Evolutionary conservation across 441 rosid genomes (phyloP), one percentile per base, ranked within the genome.

Genomic region (Breynia disticha): DNA sequence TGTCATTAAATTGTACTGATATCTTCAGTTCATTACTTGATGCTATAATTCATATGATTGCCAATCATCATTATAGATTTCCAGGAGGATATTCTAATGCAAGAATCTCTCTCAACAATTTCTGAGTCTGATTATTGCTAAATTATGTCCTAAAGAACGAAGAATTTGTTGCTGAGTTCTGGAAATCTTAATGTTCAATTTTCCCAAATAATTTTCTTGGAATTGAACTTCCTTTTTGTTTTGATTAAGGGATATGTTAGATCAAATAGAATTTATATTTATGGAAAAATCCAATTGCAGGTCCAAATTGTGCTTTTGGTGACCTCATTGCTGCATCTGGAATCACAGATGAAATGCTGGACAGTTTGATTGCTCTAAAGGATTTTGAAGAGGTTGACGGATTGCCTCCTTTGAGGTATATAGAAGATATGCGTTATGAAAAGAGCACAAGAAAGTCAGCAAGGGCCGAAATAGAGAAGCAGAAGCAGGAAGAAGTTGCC

Each of bases 301-400:
- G 97, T 67, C 89, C 94, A 44, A 79, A 79, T 72, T 77, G 91
- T 52, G 94, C 95, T 35, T 91, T 91, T 67, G 98, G 98, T 39
- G 98, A 91, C 73, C 89, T 91, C 47, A 77, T 91, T 57, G 76
- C 90, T 4, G 82, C 84, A 62, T 91, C 97, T 8, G 97, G 98
- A 55, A 86, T 91, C 52, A 82, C 98, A 4, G 95, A 91, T 59
- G 84, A 67, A 46, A 88, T 91, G 98, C 73, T 91, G 37, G 95
- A 91, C 55, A 86, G 95, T 79, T 63, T 88, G 72, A 79, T 88
- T 57, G 98, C 94, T 20, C 67, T 88, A 50, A 84, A 77, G 69
- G 87, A 84, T 65, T 88, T 88, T 19, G 84, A 88, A 64, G 91
- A 82, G 57, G 59, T 91, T 32, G 78, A 76, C n/a, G 98, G 98